Base-by-base conservation (phyloP, 768 basidiomycete genomes). In the Candolleomyces eurysporus region DNA sequence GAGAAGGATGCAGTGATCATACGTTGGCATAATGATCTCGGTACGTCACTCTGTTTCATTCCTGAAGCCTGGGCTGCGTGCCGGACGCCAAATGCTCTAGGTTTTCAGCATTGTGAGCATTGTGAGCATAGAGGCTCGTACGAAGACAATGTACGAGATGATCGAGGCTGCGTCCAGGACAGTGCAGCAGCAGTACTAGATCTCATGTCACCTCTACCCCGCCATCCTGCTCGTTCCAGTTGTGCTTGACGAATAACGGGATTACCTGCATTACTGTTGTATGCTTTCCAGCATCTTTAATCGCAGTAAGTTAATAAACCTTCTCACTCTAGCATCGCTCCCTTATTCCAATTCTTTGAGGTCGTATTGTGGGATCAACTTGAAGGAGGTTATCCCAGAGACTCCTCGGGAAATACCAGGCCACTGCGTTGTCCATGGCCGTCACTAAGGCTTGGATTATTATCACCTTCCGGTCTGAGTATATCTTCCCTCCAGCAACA, bases 391-490 rank as follows among this genome's bases (percentile, higher is more conserved):
- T 60, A 72, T 74, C 36, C 54, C 3, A 0, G 42, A 43, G 19
- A 39, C 69, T 57, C 9, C 60, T 85, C 13, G 13, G 61, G 1
- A 76, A 78, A 62, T 88, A 83, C 60, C 57, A 78, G 22, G 79
- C 61, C 32, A 71, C 69, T 1, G 79, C 84, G 0, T 43, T 86
- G 9, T 66, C 76, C 1, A 68, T 88, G 50, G 88, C 85, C 0
- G 5, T 78, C 7, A 60, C 79, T 10, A 83, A 83, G 7, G 63
- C 79, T n/a, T 88, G 86, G 84, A 66, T 82, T n/a, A 77, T 84
- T 31, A 71, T 86, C 39, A 79, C 84, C 8, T 79, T 84, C 65
- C 85, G 86, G 64, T 30, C n/a, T 39, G 21, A 51, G 21, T 6
- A 2, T 19, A 19, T 19, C 19, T 22, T 39, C 3, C 39, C 21